Percentiles rank a stretch among this genome's conserved stretches.
Evolutionary conservation across 768 basidiomycete genomes (phyloP).

Genomic region (Floccularia luteovirens): DNA sequence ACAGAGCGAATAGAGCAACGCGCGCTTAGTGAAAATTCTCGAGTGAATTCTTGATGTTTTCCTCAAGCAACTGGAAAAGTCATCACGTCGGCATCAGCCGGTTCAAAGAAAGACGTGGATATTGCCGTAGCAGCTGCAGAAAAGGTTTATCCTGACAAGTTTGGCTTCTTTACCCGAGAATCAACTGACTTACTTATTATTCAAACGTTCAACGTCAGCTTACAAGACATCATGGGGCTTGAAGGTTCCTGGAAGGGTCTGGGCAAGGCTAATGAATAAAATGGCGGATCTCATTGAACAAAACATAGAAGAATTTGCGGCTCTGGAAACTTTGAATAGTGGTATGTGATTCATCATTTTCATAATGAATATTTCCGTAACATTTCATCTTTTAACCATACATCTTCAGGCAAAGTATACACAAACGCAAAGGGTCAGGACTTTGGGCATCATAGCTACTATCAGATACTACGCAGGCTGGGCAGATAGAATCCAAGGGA

Average conservation of each 20-base stretch:
- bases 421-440: slow-evolving; percentile 39
- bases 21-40: no score
- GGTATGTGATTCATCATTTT: slow-evolving; percentile 29
- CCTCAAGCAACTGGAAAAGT: slow-evolving; percentile 49
- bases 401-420: slow-evolving; percentile 45
- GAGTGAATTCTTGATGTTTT: no score
- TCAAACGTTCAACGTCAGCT: no score
- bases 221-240: slow-evolving; percentile 64
- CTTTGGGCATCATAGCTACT: slow-evolving; percentile 40
- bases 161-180: no score
- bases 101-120: slow-evolving; percentile 57
- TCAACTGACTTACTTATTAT: no score
- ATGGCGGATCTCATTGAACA: slow-evolving; percentile 59
- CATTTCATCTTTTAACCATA: no score
- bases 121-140: slow-evolving; percentile 52
- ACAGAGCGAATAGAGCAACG: no score
- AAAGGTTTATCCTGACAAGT: no score
- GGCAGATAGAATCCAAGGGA: slow-evolving; percentile 80
- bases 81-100: slow-evolving; percentile 44
- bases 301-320: slow-evolving; percentile 57
- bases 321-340: slow-evolving; percentile 68
- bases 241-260: slow-evolving; percentile 41
- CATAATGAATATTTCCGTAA: no score
- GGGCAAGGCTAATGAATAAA: slow-evolving; percentile 50
- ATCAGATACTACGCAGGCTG: slow-evolving; percentile 87